phyloP scores from a whole-genome alignment of 2,329 filamentous ascomycete species.

The Phialemoniopsis sp. region DNA sequence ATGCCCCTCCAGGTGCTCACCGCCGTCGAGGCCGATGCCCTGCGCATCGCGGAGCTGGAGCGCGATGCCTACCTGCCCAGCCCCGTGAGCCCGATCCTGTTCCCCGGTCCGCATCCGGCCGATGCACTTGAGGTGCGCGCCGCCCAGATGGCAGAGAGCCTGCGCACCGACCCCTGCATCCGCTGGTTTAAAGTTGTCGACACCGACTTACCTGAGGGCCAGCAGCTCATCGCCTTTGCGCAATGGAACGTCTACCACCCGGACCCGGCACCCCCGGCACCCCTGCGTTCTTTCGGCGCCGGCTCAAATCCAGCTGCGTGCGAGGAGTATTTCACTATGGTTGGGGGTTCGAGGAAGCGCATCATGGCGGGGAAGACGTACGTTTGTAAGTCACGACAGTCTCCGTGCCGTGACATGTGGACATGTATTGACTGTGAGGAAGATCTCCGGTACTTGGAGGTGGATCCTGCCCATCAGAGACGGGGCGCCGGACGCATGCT shows the following conservation, averaged over 20 bases:
- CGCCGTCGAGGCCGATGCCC: conserved; percentile 28
- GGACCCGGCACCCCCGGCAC: conserved; percentile 7
- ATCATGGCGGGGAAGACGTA: conserved; percentile 15
- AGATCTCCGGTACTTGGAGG: conserved; percentile 32
- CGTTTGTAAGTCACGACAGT: conserved; percentile 24
- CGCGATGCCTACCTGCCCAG: conserved; percentile 26
- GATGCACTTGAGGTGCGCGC: conserved; percentile 5
- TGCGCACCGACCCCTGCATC: conserved; percentile 14
- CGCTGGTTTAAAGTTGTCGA: conserved; percentile 26
- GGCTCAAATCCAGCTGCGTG: conserved; percentile 24
- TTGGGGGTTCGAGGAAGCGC: conserved; percentile 11
- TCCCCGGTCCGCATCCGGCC: conserved; percentile 9
- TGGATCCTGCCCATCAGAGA: conserved; percentile 33
- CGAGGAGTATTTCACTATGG: conserved; percentile 19
- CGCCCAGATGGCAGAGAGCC: conserved; percentile 4
- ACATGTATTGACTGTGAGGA: neutral
- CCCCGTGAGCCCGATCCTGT: conserved; percentile 24
- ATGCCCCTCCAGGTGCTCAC: conserved; percentile 33
- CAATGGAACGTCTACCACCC: conserved; percentile 22
- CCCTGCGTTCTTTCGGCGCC: conserved; percentile 12
- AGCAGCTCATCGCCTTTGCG: conserved; percentile 23
- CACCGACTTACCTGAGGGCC: conserved; percentile 16
- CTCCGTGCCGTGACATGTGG: no score
- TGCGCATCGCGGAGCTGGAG: conserved; percentile 30
- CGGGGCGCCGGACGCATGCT: conserved; percentile 33